Evolutionary conservation across 139 green algal genomes (phyloP).

Genomic region (Tetratostichococcus sp.): DNA sequence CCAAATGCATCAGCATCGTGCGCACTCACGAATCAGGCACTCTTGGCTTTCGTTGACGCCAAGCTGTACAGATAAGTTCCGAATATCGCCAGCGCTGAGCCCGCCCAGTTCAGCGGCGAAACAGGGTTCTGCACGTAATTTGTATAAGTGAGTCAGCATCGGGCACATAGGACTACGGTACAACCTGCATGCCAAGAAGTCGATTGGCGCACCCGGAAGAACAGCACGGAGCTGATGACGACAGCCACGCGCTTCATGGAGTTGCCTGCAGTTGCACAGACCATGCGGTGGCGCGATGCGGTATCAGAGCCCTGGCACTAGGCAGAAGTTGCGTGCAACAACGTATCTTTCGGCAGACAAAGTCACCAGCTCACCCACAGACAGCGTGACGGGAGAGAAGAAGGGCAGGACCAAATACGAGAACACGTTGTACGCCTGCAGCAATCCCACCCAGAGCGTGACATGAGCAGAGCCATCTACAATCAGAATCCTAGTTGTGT

Average conservation of each 20-base stretch:
- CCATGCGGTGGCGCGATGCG: no score
- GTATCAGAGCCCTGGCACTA: no score
- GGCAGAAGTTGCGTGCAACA: no score
- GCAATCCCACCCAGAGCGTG: no score
- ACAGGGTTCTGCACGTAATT: constrained; percentile 64
- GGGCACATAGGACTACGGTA: constrained; percentile 15
- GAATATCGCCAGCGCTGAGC: constrained; percentile 72
- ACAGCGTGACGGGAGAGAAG: constrained; percentile 82
- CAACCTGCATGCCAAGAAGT: no score
- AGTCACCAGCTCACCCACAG: constrained; percentile 34
- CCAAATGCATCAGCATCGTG: no score
- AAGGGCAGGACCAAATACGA: constrained; percentile 84
- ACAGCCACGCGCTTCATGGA: constrained; percentile 93
- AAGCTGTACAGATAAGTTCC: constrained; percentile 82
- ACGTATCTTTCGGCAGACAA: neutral
- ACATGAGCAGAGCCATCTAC: no score
- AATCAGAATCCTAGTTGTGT: no score
- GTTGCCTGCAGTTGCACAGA: constrained; percentile 55
- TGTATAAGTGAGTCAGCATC: constrained; percentile 42
- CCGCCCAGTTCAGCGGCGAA: constrained; percentile 74
- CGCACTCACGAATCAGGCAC: no score
- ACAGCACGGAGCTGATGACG: constrained; percentile 65
- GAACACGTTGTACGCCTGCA: constrained; percentile 10
- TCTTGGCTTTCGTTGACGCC: constrained; percentile 60
- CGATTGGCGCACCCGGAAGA: constrained; percentile 38